Conservation (phyloP, 2,329 filamentous ascomycete genomes). For the Alternaria hordeiaustralica region DNA sequence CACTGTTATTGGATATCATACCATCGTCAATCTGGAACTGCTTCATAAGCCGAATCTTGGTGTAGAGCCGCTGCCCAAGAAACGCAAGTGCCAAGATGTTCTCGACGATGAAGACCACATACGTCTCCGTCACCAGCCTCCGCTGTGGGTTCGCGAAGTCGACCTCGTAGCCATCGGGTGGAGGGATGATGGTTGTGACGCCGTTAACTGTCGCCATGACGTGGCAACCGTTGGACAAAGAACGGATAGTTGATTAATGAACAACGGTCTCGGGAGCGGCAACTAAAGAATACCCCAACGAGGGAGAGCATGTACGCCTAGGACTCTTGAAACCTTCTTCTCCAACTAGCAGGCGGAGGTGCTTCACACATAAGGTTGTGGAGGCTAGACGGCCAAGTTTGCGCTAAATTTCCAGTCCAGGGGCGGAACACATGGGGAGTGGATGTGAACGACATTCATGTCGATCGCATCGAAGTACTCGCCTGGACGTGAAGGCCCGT, state of each 20-base stretch:
- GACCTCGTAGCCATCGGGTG: constrained; percentile 37
- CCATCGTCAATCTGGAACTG: constrained; percentile 37
- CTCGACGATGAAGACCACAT: constrained; percentile 28
- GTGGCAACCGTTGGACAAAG: not conserved
- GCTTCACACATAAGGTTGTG: not conserved
- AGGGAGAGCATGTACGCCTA: not conserved
- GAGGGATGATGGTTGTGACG: constrained; percentile 19
- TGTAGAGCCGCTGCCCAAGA: constrained; percentile 37
- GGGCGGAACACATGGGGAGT: not conserved
- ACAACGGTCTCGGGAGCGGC: not conserved
- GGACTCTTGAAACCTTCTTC: not conserved
- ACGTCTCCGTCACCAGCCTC: constrained; percentile 21
- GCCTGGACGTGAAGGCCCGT: not conserved
- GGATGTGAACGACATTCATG: not conserved
- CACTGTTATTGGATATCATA: constrained; percentile 2
- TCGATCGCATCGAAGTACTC: constrained; percentile 3
- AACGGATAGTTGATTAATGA: not conserved
- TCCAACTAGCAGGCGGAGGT: not conserved
- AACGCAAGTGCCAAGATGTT: constrained; percentile 27
- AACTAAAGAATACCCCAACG: not conserved
- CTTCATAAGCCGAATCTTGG: constrained; percentile 28
- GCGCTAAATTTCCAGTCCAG: constrained; percentile 2
- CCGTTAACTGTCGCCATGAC: constrained; percentile 20
- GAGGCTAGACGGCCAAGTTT: constrained; percentile 3
- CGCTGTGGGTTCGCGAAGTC: constrained; percentile 36